phyloP scores from a whole-genome alignment of 2,329 filamentous ascomycete genomes.

The Aspergillus ruber region DNA sequence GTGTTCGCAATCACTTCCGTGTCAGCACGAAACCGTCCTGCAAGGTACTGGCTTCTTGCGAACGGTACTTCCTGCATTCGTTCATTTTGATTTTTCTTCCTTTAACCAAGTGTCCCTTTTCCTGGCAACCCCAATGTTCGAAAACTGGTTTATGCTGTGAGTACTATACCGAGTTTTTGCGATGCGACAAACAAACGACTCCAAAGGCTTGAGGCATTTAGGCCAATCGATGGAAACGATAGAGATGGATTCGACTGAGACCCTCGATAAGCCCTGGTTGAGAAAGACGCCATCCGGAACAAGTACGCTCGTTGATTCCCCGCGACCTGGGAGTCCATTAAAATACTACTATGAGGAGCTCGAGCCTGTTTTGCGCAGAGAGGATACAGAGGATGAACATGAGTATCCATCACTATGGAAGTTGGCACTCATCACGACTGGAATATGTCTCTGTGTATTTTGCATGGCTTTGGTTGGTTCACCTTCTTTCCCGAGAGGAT shows the following conservation, averaged over 20 bases:
- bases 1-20: background rate
- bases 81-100: background rate
- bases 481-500: background rate
- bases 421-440: constrained; percentile 29
- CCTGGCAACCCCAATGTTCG: too few relatives aligned
- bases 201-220: too few relatives aligned
- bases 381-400: constrained; percentile 13
- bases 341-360: constrained; percentile 5
- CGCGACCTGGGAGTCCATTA: background rate
- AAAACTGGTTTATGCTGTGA: too few relatives aligned
- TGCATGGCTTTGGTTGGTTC: constrained; percentile 30
- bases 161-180: too few relatives aligned
- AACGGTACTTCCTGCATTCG: background rate
- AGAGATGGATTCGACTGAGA: too few relatives aligned
- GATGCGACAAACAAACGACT: too few relatives aligned
- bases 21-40: background rate
- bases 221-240: too few relatives aligned
- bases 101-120: background rate
- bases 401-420: constrained; percentile 29
- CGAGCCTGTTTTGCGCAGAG: constrained; percentile 3
- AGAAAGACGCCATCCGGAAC: constrained; percentile 6
- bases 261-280: background rate
- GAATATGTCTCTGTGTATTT: constrained; percentile 33
- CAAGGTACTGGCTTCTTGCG: background rate
- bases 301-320: constrained; percentile 14